Base-by-base conservation (phyloP, 176 grass and related monocot species). In the Cenchrus americanus region DNA sequence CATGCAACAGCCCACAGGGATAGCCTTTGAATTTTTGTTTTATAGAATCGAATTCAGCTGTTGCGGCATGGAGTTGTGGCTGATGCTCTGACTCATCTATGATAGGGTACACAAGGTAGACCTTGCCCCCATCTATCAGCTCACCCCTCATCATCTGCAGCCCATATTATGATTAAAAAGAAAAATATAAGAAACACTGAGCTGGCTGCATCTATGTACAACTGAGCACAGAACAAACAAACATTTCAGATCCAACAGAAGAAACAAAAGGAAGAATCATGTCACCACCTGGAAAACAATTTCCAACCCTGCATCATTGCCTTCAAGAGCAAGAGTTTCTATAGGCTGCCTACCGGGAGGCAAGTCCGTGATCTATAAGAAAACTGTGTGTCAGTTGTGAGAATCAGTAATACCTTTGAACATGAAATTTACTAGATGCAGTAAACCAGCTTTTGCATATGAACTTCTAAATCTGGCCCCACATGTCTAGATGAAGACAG, bases 71-170 rank as follows among this genome's bases (percentile, higher is more conserved):
- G 58, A 98, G 80, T 90, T 95, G 84, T 22, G 96, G 96, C 30
- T 90, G 71, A 12, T 95, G 89, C 78, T 90, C 96, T n/a, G 96
- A 98, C 82, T 92, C 93, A 53, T 93, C 80, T 74, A 98, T 95
- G 74, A 95, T 80, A 60, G 96, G 96, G 82, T 92, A 98, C 52
- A 98, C 96, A 53, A 95, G 91, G 77, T 95, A 98, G 19, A 98
- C 64, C 80, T 95, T 98, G 71, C 96, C 96, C 51, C 89, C 93
- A 78, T 77, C 68, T 6, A 77, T 76, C 23, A 98, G 89, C 66
- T 98, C 96, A 83, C 92, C 89, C 59, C 71, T 88, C 87, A 94
- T 98, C 91, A 98, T 98, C 96, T 98, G 75, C 76, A 87, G 59
- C 21, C 40, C 14, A 30, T 41, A 79, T 52, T 41, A 79, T 52